A percentile compares a stretch with the other conserved stretches of the same genome.
phyloP scores from a whole-genome alignment of 1,284 basidiomycete species.

The Trametes sp. region DNA sequence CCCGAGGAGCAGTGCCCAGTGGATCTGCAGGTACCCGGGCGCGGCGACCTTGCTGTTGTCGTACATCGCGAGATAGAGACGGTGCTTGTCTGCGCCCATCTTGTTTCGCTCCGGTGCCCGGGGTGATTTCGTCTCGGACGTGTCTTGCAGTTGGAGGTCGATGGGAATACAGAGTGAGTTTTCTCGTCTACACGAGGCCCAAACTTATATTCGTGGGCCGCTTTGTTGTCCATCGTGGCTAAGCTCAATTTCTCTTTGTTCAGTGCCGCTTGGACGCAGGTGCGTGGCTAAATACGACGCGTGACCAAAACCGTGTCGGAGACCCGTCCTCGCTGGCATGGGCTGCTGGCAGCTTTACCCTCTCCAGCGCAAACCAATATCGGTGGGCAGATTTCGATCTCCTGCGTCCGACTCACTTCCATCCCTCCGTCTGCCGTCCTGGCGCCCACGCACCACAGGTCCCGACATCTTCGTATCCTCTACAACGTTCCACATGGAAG shows the following conservation, averaged over 20 bases:
- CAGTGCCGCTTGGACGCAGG: neutral
- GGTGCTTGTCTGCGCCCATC: conserved; percentile 11
- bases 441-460: too few species aligned
- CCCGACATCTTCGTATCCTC: too few species aligned
- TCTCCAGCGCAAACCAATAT: too few species aligned
- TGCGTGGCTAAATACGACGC: neutral
- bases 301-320: neutral
- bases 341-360: too few species aligned
- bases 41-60: conserved; percentile 16
- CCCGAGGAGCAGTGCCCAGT: conserved; percentile 30
- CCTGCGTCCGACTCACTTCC: too few species aligned
- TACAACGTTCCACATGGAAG: too few species aligned
- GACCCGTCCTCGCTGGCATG: too few species aligned
- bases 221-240: conserved; percentile 4
- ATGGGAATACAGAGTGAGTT: neutral
- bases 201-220: neutral
- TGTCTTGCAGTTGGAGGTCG: neutral
- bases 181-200: neutral
- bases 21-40: conserved; percentile 9
- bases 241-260: neutral
- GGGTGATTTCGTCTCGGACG: neutral
- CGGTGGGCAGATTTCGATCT: too few species aligned
- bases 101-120: neutral
- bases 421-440: too few species aligned
- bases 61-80: conserved; percentile 29